phyloP scores from a whole-genome alignment of 2,329 filamentous ascomycete species.

The Penicillium sp. region DNA sequence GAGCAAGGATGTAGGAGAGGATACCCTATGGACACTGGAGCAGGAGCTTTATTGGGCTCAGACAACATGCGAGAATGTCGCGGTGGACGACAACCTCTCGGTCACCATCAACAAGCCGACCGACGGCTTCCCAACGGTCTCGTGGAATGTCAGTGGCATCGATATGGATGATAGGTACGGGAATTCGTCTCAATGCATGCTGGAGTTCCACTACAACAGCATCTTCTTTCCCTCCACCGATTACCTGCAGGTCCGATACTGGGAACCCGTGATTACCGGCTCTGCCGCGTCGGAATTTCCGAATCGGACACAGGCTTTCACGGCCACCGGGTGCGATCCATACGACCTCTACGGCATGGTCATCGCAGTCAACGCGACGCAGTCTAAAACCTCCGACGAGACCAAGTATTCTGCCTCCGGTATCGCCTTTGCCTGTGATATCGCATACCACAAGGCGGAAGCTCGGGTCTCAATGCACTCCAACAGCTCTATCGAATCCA shows the following conservation, averaged over 20 bases:
- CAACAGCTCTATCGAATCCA: conserved; percentile 31
- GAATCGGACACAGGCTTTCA: conserved; percentile 21
- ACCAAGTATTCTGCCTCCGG: conserved; percentile 23
- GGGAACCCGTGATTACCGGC: conserved; percentile 27
- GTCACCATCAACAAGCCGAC: conserved; percentile 22
- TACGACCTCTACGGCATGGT: conserved; percentile 33
- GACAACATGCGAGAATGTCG: conserved; percentile 21
- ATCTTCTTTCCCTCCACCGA: conserved; percentile 27
- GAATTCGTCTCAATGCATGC: conserved; percentile 15
- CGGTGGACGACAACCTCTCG: conserved; percentile 16
- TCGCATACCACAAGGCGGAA: conserved; percentile 27
- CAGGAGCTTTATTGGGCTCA: conserved; percentile 33
- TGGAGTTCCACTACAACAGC: conserved; percentile 30
- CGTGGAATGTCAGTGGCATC: conserved; percentile 29
- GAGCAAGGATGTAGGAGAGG: conserved; percentile 17
- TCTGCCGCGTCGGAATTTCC: conserved; percentile 7
- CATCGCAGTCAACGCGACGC: conserved; percentile 28
- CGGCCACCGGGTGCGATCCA: conserved; percentile 23
- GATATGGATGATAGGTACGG: conserved; percentile 16
- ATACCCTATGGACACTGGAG: conserved; percentile 30
- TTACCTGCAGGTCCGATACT: conserved; percentile 33
- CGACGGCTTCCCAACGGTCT: conserved; percentile 14
- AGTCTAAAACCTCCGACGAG: conserved; percentile 1
- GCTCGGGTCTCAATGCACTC: conserved; percentile 31
- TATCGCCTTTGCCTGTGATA: conserved; percentile 30